These are phyloP conservation scores for Coelastrella sp. DNA, from an alignment of 139 green algal genomes.

Conservation along the genomic window DNA sequence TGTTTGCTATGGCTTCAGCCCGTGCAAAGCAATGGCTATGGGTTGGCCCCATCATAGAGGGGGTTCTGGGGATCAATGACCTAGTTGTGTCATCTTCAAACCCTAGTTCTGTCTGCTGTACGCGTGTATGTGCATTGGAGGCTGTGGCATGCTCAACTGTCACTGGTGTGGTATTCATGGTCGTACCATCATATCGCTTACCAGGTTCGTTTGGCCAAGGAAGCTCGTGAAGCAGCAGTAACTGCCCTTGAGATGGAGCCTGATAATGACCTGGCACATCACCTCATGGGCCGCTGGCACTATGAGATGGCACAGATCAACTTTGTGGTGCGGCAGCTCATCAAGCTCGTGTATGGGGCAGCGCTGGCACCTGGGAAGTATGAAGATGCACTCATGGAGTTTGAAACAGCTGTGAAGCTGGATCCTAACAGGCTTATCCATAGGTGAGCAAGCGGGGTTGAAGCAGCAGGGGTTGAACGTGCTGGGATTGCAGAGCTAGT, in stretches of 20 bases:
- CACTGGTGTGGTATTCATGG: no score
- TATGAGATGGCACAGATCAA: conserved; percentile 57
- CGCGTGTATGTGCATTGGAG: no score
- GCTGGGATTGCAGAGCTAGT: background rate
- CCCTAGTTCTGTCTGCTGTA: no score
- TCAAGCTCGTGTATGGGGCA: conserved; percentile 48
- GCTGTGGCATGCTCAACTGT: no score
- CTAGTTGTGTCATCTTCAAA: no score
- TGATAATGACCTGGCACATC: conserved; percentile 79
- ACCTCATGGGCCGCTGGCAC: conserved; percentile 81
- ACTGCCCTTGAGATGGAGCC: conserved; percentile 68
- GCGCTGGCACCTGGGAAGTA: conserved; percentile 41
- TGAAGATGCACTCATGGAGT: conserved; percentile 72
- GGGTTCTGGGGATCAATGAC: no score
- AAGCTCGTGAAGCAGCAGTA: conserved; percentile 66
- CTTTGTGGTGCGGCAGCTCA: conserved; percentile 53
- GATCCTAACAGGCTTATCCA: conserved; percentile 75
- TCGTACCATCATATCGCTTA: no score
- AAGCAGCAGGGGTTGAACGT: background rate
- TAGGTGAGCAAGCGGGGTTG: conserved; percentile 17
- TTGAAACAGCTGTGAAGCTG: conserved; percentile 65
- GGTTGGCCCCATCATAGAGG: no score
- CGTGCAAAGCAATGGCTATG: no score
- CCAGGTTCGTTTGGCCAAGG: conserved; percentile 72
- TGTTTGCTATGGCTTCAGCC: no score